Base-by-base conservation (phyloP, 768 basidiomycete species). In the Flagelloscypha sp. region DNA sequence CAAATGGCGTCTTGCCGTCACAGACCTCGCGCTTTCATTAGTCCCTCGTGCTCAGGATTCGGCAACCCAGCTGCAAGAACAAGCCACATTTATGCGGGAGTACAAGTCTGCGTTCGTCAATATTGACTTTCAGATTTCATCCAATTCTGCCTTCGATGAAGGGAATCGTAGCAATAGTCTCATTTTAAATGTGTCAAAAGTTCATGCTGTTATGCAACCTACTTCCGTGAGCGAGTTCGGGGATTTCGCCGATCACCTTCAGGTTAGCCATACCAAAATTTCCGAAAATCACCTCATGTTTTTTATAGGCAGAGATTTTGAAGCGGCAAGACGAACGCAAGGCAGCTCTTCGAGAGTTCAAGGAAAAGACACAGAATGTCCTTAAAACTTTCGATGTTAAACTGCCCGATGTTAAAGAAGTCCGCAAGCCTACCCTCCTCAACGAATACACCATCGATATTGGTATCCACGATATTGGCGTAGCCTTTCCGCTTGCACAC, bases 201-300 rank as follows among this genome's bases (percentile, higher is more conserved):
- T 89, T 2, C 88, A 97, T 49, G 90, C 93, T 1, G 84, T 94
- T 22, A 81, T 95, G 83, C 90, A 92, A 54, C 82, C 93, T 7
- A 87, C 86, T 44, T 93, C 94, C 0, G 80, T 97, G 33, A 82
- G 83, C 15, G 86, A 94, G 52, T 63, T 97, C 6, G 86, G 83
- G 11, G 93, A 97, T 52, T 87, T 90, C 43, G 56, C 89, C 25
- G 89, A 94, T 50, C 70, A 88, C 46, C 63, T 88, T 27, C 87
- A 86, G 70, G 87, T 82, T 60, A 29, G 30, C 41, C 21, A 30
- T 21, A 19, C 18, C 17, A 22, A 24, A 22, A 20, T 27, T 28
- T 36, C 34, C 29, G 35, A 11, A 34, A 19, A 22, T 27, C 44
- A 3, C 5, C 30, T 19, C 6, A 42, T 27, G 22, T 4, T 42